Percentiles rank a stretch among this genome's conserved stretches.
Evolutionary conservation across 352 stramenopile species (phyloP).

Genomic region (Pythium sukuiense): DNA sequence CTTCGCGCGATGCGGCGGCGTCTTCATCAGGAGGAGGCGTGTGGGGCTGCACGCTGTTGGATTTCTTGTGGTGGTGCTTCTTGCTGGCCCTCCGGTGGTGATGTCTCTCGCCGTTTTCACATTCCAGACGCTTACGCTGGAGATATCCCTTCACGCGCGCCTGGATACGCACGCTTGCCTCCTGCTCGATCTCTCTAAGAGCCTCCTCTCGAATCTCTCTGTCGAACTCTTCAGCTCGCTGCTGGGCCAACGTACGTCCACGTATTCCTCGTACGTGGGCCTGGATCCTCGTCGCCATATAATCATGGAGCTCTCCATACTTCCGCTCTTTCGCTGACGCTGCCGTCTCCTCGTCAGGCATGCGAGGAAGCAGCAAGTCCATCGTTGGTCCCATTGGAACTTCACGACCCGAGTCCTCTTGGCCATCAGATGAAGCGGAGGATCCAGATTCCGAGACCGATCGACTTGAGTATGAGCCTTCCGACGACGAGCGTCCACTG

Average conservation of each 20-base stretch:
- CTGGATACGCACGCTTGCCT: conserved; percentile 42
- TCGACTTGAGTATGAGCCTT: not conserved
- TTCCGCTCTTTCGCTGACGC: not conserved
- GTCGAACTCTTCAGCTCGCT: conserved; percentile 30
- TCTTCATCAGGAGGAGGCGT: not conserved
- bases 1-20: too few relatives aligned
- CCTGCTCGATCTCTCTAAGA: conserved; percentile 32
- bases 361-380: conserved; percentile 12
- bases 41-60: conserved; percentile 16
- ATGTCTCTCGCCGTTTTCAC: not conserved
- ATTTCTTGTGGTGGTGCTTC: conserved; percentile 14
- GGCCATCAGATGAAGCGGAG: not conserved
- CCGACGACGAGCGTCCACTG: conserved; percentile 2
- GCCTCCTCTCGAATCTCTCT: conserved; percentile 45
- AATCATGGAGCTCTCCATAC: conserved; percentile 16
- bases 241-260: conserved; percentile 27
- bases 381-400: conserved; percentile 4
- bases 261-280: conserved; percentile 32
- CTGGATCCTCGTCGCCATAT: conserved; percentile 49
- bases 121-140: conserved; percentile 3
- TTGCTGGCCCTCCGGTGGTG: not conserved
- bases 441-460: not conserved
- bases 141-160: conserved; percentile 39
- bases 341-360: conserved; percentile 11
- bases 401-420: not conserved